Conservation (phyloP, 352 stramenopile species). For the Phytopythium aichiense region DNA sequence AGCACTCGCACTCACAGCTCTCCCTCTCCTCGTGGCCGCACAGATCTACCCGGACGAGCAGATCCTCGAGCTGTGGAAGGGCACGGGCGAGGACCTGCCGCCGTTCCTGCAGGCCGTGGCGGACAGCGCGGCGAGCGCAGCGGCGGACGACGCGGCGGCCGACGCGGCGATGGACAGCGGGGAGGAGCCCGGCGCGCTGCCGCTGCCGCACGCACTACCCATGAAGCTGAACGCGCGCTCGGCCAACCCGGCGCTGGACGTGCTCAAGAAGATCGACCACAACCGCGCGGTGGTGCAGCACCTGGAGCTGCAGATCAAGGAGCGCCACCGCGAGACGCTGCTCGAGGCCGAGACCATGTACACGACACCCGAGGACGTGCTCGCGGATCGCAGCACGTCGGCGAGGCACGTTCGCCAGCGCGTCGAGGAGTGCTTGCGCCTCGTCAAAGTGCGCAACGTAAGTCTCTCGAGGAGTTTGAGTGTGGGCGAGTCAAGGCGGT, state of each 20-base stretch:
- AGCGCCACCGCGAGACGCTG: slow-evolving; percentile 56
- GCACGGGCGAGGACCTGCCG: slow-evolving; percentile 70
- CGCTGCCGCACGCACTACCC: slow-evolving; percentile 44
- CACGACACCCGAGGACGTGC: slow-evolving; percentile 43
- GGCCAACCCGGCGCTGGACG: slow-evolving; percentile 66
- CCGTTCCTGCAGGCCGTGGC: slow-evolving; percentile 33
- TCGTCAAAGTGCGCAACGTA: slow-evolving; percentile 78
- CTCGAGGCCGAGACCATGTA: slow-evolving; percentile 46
- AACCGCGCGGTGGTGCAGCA: slow-evolving; percentile 63
- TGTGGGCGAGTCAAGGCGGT: background rate
- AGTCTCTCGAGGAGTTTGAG: slow-evolving; percentile 12
- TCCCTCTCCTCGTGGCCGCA: background rate
- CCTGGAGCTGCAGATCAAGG: slow-evolving; percentile 51
- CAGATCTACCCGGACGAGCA: slow-evolving; percentile 43
- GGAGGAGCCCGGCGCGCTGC: slow-evolving; percentile 25
- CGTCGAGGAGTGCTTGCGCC: slow-evolving; percentile 58
- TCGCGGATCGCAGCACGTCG: slow-evolving; percentile 44
- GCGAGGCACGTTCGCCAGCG: slow-evolving; percentile 45
- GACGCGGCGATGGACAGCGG: slow-evolving; percentile 4
- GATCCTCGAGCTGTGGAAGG: slow-evolving; percentile 74
- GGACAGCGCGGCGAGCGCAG: background rate
- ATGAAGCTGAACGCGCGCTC: slow-evolving; percentile 79
- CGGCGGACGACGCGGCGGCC: background rate
- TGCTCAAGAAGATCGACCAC: slow-evolving; percentile 80
- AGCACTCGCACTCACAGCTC: background rate